A percentile compares a stretch with the other conserved stretches of the same genome.
Conservation (phyloP, 192 early-diverging fungal species). For the Chytriomyces sp. region DNA sequence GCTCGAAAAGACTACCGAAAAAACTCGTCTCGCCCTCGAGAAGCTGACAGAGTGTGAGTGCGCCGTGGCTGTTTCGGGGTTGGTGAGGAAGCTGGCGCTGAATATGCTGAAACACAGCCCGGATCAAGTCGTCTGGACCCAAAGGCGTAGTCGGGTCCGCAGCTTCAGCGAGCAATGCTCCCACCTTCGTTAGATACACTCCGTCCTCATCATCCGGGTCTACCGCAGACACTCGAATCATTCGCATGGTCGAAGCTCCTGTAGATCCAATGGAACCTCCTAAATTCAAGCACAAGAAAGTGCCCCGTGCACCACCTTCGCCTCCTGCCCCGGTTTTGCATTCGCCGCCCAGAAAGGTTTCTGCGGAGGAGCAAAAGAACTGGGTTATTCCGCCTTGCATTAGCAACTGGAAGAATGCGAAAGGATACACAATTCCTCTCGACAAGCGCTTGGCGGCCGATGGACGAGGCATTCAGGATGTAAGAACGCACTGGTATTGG, state of each 20-base stretch:
- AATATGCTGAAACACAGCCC: conserved; percentile 42
- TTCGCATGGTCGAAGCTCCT: conserved; percentile 92
- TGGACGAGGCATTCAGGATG: conserved; percentile 91
- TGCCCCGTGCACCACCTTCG: conserved; percentile 79
- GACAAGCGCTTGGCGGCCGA: conserved; percentile 98
- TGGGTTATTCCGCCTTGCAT: conserved; percentile 99
- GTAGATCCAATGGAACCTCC: conserved; percentile 97
- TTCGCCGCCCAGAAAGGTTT: conserved; percentile 95
- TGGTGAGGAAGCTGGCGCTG: neutral
- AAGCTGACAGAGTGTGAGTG: conserved; percentile 62
- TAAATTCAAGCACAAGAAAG: conserved; percentile 88
- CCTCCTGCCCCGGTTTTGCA: conserved; percentile 98
- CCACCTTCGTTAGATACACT: conserved; percentile 88
- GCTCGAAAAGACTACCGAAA: conserved; percentile 80
- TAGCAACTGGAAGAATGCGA: conserved; percentile 99
- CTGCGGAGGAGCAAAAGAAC: conserved; percentile 92
- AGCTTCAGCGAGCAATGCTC: conserved; percentile 53
- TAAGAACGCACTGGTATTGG: conserved; percentile 30
- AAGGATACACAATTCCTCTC: conserved; percentile 97
- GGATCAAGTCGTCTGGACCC: conserved; percentile 65
- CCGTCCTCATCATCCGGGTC: conserved; percentile 72
- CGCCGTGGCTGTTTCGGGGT: neutral
- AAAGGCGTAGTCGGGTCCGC: conserved; percentile 37
- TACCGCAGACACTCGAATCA: conserved; percentile 81
- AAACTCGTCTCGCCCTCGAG: conserved; percentile 86